Conservation (phyloP, 495 filamentous ascomycete species). For the Podospora conica region DNA sequence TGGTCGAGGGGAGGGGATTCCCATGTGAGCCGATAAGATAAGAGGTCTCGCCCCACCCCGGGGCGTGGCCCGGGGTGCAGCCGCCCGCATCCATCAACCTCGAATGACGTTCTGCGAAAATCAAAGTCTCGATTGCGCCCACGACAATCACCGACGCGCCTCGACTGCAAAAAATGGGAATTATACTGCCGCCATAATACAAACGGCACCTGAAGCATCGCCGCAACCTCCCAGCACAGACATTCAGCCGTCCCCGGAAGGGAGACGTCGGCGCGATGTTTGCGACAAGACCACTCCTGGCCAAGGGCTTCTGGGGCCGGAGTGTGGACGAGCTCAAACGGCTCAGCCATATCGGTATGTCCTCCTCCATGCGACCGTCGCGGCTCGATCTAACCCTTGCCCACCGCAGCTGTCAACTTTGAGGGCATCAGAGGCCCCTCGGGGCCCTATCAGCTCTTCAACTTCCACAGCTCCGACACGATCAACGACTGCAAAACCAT, state of each 20-base stretch:
- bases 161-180: not conserved
- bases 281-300: conserved; percentile 32
- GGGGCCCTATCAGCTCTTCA: conserved; percentile 52
- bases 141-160: not conserved
- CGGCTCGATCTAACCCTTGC: not conserved
- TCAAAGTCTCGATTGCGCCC: not conserved
- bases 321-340: conserved; percentile 44
- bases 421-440: conserved; percentile 52
- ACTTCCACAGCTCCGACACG: conserved; percentile 59
- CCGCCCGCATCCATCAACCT: not conserved
- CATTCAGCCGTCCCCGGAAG: not conserved
- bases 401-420: conserved; percentile 33
- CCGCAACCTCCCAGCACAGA: not conserved
- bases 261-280: conserved; percentile 31
- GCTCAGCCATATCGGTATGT: conserved; percentile 39
- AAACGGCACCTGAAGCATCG: conserved; percentile 9
- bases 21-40: not conserved
- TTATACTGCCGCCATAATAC: conserved; percentile 1
- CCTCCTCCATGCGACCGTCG: not conserved
- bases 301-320: conserved; percentile 40
- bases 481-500: conserved; percentile 70
- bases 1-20: not conserved
- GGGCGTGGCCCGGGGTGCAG: not conserved
- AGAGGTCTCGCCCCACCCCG: not conserved
- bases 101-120: conserved; percentile 9